phyloP scores from a whole-genome alignment of 2,329 filamentous ascomycete species.

The Paecilomyces fulvus region DNA sequence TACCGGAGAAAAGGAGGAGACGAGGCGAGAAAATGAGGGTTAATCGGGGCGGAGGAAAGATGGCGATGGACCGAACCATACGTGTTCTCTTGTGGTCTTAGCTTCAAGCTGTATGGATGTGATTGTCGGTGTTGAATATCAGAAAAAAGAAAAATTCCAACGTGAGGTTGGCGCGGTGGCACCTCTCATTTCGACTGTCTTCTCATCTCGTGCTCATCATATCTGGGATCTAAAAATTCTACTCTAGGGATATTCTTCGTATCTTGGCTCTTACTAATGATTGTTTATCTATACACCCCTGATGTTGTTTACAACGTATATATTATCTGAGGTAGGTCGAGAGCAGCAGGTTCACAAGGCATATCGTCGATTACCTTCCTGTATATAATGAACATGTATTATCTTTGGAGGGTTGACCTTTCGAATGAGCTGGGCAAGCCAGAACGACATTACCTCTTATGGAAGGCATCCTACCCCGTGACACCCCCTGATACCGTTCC shows the following conservation, averaged over 20 bases:
- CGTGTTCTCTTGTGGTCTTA: constrained; percentile 17
- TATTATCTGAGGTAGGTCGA: neutral
- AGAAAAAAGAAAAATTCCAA: constrained; percentile 7
- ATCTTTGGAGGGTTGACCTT: neutral
- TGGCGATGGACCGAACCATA: constrained; percentile 21
- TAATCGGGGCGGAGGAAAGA: constrained; percentile 19
- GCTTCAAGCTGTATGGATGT: constrained; percentile 17
- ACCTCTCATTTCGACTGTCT: constrained; percentile 13
- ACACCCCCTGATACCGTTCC: neutral
- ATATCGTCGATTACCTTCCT: neutral
- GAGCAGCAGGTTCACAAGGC: neutral
- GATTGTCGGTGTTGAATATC: constrained; percentile 17
- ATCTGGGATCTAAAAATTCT: constrained; percentile 12
- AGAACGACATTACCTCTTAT: neutral
- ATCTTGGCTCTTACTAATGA: neutral
- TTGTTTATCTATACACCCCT: neutral
- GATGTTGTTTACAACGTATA: neutral
- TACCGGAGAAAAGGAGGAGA: constrained; percentile 27
- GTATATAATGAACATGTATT: too few relatives aligned
- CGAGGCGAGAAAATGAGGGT: constrained; percentile 21
- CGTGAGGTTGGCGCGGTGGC: constrained; percentile 13
- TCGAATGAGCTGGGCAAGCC: neutral
- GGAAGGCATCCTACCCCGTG: neutral
- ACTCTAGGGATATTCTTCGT: neutral
- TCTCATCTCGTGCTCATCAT: constrained; percentile 10